phyloP scores from a whole-genome alignment of 2,329 filamentous ascomycete genomes.

The Davidsoniella eucalypti region DNA sequence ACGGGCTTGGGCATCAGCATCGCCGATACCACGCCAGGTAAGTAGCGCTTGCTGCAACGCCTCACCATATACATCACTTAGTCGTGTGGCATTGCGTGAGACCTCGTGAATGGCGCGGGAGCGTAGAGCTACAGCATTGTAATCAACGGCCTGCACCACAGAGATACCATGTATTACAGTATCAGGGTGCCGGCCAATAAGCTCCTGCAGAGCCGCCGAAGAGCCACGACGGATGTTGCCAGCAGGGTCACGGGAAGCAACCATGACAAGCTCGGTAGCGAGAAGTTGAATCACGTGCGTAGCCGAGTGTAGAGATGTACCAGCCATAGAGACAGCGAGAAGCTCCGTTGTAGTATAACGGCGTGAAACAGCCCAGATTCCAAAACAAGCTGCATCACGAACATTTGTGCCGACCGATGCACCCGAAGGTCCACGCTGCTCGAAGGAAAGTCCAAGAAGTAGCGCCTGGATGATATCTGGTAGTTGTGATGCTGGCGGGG shows the following conservation, averaged over 20 bases:
- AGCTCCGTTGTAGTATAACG: slow-evolving; percentile 73
- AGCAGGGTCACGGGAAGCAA: slow-evolving; percentile 72
- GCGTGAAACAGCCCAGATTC: slow-evolving; percentile 80
- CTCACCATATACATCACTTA: slow-evolving; percentile 53
- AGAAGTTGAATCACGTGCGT: slow-evolving; percentile 51
- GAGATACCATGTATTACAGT: slow-evolving; percentile 66
- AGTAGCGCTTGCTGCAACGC: slow-evolving; percentile 55
- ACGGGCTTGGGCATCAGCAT: slow-evolving; percentile 58
- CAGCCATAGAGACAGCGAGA: slow-evolving; percentile 36
- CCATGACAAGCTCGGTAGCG: slow-evolving; percentile 63
- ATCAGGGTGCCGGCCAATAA: slow-evolving; percentile 84
- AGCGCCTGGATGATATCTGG: slow-evolving; percentile 61
- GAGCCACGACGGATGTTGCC: slow-evolving; percentile 88
- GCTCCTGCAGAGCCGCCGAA: slow-evolving; percentile 83
- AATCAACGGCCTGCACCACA: slow-evolving; percentile 81
- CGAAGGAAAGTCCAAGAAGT: slow-evolving; percentile 67
- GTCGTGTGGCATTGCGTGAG: slow-evolving; percentile 46
- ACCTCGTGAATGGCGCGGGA: slow-evolving; percentile 69
- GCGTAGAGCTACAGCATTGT: slow-evolving; percentile 79
- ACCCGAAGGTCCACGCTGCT: slow-evolving; percentile 76
- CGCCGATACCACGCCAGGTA: slow-evolving; percentile 77
- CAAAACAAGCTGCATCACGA: slow-evolving; percentile 88
- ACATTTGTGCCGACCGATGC: slow-evolving; percentile 76
- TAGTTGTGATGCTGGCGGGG: slow-evolving; percentile 55
- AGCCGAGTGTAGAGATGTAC: slow-evolving; percentile 22